Conservation (phyloP, 2,329 filamentous ascomycete genomes). For the Pezicula neosporulosa region DNA sequence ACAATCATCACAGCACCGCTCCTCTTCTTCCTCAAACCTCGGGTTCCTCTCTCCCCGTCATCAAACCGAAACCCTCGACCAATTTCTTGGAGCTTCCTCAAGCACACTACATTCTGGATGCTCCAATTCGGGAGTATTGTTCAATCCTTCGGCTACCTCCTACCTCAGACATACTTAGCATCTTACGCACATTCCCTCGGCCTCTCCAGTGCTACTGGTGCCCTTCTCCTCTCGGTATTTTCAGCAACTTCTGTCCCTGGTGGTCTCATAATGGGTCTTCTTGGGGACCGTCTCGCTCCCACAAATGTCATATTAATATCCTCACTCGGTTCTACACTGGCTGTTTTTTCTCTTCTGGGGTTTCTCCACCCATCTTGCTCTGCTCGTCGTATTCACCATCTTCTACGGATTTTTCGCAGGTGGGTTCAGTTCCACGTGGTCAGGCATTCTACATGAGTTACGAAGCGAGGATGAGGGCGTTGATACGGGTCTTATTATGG, state of each 20-base stretch:
- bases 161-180: constrained; percentile 44
- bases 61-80: not conserved
- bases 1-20: constrained; percentile 51
- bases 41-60: constrained; percentile 36
- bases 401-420: constrained; percentile 49
- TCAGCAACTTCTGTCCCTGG: constrained; percentile 39
- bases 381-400: constrained; percentile 42
- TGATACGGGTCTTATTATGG: constrained; percentile 26
- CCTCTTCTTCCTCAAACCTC: constrained; percentile 52
- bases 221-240: constrained; percentile 40
- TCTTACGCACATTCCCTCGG: constrained; percentile 37
- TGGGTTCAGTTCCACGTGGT: constrained; percentile 46
- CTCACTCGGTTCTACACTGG: constrained; percentile 38
- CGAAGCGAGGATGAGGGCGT: constrained; percentile 13
- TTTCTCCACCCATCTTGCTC: constrained; percentile 33
- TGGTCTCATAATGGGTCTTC: constrained; percentile 35
- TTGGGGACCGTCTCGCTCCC: constrained; percentile 34
- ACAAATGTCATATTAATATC: constrained; percentile 38
- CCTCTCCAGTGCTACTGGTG: constrained; percentile 32
- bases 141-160: constrained; percentile 44
- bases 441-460: constrained; percentile 25
- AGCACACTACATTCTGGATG: constrained; percentile 42
- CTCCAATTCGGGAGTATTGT: constrained; percentile 42
- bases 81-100: constrained; percentile 32
- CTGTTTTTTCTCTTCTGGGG: constrained; percentile 48